A percentile compares a stretch with the other conserved stretches of the same genome.
phyloP scores from a whole-genome alignment of 2,329 filamentous ascomycete genomes.

The Claviceps purpurea region DNA sequence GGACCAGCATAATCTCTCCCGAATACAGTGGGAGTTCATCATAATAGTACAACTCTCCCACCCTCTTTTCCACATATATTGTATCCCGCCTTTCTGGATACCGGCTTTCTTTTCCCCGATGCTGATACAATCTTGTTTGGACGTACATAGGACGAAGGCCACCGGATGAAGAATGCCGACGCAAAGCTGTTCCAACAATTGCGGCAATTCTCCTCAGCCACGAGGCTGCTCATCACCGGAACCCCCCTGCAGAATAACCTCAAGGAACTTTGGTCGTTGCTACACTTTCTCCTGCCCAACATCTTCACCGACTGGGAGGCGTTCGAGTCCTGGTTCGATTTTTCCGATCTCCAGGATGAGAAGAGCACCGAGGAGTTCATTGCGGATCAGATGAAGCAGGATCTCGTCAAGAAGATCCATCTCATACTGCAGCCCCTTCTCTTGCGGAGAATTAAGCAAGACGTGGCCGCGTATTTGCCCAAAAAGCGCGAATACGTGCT shows the following conservation, averaged over 20 bases:
- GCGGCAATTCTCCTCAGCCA: conserved; percentile 78
- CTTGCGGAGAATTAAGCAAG: conserved; percentile 76
- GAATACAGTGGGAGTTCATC: conserved; percentile 93
- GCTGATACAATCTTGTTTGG: neutral
- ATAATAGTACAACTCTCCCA: conserved; percentile 53
- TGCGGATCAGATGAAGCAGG: conserved; percentile 52
- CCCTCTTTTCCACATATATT: neutral
- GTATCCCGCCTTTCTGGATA: too few relatives aligned
- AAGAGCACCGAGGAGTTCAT: conserved; percentile 66
- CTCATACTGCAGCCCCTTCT: conserved; percentile 85
- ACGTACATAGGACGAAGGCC: conserved; percentile 66
- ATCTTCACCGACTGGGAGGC: conserved; percentile 89
- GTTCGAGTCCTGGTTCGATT: conserved; percentile 95
- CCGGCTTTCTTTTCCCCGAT: neutral
- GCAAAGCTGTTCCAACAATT: conserved; percentile 83
- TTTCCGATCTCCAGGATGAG: conserved; percentile 79
- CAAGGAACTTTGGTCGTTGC: conserved; percentile 82
- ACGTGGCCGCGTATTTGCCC: conserved; percentile 82
- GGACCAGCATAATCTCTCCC: conserved; percentile 67
- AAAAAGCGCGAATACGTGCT: conserved; percentile 95
- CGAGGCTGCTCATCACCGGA: conserved; percentile 82
- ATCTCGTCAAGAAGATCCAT: conserved; percentile 61
- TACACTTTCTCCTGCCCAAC: conserved; percentile 84
- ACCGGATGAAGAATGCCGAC: conserved; percentile 94
- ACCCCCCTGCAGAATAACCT: conserved; percentile 94